Evolutionary conservation across 202 grass and related monocot genomes (phyloP), one percentile per base, ranked within the genome.

Genomic region (Schoenoplectus tabernaemontani): DNA sequence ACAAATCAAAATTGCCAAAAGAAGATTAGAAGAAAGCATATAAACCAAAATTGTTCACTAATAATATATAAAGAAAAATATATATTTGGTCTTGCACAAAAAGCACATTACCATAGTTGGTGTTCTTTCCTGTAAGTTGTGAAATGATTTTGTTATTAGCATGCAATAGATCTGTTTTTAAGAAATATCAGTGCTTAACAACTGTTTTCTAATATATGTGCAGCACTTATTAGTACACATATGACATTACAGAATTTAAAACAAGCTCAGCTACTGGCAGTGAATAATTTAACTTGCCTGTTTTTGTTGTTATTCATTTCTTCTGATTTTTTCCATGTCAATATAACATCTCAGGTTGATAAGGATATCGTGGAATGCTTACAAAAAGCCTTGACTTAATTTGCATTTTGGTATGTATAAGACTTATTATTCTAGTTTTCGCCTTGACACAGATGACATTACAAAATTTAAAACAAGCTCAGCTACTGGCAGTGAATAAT

Each of bases 331-430:
- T 75, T 24, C 2, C 12, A 81, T 54, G 3, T 71, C 4, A 59
- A 19, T n/a, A 57, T 86, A 73, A 5, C 70, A 82, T 78, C 2
- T 80, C 78, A 97, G 95, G 82, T 79, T 69, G 86, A 88, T 32
- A 92, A 84, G 82, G 89, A 97, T 89, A 82, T 97, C 30, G 81
- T 88, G 61, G 86, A 59, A 36, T 92, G 89, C 78, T 92, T 97
- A 87, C 82, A 97, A 68, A 89, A 94, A 56, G 89, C 95, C 3
- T 86, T 97, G 91, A 81, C 80, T 92, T 72, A 87, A 90, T 57
- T 77, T 94, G 78, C 77, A 58, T 84, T 56, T 84, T 93, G 91
- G 94, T 97, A 92, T 3, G 85, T 64, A 58, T 62, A 7, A 44
- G 19, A 79, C 63, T 28, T 28, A 28, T 44, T 58, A 28, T 28